Percentiles rank a stretch among this genome's conserved stretches.
Conservation (phyloP, 1,284 basidiomycete genomes). For the Earliella scabrosa region DNA sequence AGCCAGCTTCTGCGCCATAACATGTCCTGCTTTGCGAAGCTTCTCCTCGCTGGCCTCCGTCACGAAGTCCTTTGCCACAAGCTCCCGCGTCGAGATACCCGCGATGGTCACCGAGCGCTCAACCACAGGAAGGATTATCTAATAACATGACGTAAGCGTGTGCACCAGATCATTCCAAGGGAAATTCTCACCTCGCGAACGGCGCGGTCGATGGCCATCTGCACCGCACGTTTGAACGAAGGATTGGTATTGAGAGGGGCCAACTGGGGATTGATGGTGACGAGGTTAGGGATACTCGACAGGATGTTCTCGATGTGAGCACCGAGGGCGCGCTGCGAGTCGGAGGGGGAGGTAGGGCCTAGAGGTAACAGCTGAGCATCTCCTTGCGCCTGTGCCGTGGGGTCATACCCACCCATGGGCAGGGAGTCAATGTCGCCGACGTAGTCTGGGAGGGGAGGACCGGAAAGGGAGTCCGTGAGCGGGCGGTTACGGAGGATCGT, state of each 20-base stretch:
- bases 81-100: slow-evolving; percentile 95
- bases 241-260: slow-evolving; percentile 78
- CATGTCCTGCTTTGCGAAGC: slow-evolving; percentile 89
- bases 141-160: slow-evolving; percentile 5
- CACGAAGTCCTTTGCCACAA: slow-evolving; percentile 96
- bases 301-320: slow-evolving; percentile 83
- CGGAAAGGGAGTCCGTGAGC: slow-evolving; percentile 52
- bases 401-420: slow-evolving; percentile 70
- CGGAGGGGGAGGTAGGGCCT: slow-evolving; percentile 56
- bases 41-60: slow-evolving; percentile 93
- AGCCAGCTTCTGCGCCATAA: slow-evolving; percentile 97
- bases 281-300: slow-evolving; percentile 69
- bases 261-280: slow-evolving; percentile 81
- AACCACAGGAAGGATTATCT: slow-evolving; percentile 97
- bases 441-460: slow-evolving; percentile 70
- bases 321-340: slow-evolving; percentile 65
- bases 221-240: slow-evolving; percentile 90
- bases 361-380: slow-evolving; percentile 67
- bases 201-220: slow-evolving; percentile 91
- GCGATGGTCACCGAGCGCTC: slow-evolving; percentile 99
- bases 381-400: slow-evolving; percentile 46
- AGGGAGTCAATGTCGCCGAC: slow-evolving; percentile 72
- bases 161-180: background rate
- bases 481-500: slow-evolving; percentile 79
- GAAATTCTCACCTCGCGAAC: slow-evolving; percentile 80